phyloP scores from a whole-genome alignment of 2,329 filamentous ascomycete species.

The Calonectria hawksworthii region DNA sequence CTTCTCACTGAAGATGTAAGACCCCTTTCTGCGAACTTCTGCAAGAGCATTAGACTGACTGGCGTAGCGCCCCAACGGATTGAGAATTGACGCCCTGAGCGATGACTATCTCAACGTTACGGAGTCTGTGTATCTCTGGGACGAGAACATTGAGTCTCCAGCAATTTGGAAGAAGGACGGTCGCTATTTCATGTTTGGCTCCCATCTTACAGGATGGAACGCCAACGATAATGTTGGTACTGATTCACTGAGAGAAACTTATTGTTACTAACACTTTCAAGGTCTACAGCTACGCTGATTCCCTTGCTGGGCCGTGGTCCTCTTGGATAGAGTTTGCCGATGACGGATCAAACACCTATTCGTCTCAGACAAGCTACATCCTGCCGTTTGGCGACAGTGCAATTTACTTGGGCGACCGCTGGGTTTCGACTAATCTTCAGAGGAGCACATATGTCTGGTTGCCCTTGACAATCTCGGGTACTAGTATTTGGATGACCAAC shows the following conservation, averaged over 20 bases:
- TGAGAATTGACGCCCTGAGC: conserved; percentile 70
- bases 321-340: conserved; percentile 72
- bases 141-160: conserved; percentile 71
- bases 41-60: too few species aligned
- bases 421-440: conserved; percentile 71
- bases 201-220: conserved; percentile 68
- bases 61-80: conserved; percentile 66
- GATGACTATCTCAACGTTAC: conserved; percentile 69
- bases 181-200: conserved; percentile 76
- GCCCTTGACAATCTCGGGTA: conserved; percentile 67
- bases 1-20: conserved; percentile 74
- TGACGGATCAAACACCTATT: conserved; percentile 68
- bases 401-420: conserved; percentile 78
- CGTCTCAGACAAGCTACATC: conserved; percentile 72
- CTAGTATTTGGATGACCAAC: conserved; percentile 64
- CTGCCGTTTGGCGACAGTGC: conserved; percentile 59
- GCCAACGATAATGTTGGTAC: conserved; percentile 72
- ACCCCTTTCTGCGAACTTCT: background rate
- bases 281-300: conserved; percentile 70
- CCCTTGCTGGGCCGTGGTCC: conserved; percentile 72
- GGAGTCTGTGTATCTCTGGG: conserved; percentile 65
- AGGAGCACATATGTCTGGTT: conserved; percentile 76
- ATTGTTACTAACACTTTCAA: conserved; percentile 12
- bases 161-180: conserved; percentile 72
- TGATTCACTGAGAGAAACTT: fast-evolving